phyloP scores from a whole-genome alignment of 495 filamentous ascomycete genomes.

The Aspergillus carlsbadensis region DNA sequence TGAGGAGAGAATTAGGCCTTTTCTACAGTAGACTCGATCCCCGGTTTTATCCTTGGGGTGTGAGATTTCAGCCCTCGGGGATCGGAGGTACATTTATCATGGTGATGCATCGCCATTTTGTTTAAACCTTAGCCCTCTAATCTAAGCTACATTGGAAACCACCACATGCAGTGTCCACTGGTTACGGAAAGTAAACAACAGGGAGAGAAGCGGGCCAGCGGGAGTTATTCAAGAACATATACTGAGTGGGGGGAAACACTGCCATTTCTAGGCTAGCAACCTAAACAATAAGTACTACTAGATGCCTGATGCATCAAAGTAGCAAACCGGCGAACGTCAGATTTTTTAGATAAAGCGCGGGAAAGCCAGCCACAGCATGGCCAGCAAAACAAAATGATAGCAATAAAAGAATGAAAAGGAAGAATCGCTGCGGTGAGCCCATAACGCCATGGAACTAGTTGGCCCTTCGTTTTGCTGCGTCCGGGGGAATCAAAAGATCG shows the following conservation, averaged over 20 bases:
- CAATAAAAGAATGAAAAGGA: background rate
- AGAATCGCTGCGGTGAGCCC: slow-evolving; percentile 14
- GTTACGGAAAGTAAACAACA: background rate
- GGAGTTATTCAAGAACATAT: background rate
- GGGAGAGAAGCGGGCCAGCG: background rate
- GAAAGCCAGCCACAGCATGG: no score
- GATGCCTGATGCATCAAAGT: background rate
- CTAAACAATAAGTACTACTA: background rate
- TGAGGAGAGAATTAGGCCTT: background rate
- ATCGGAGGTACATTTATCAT: no score
- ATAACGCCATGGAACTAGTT: slow-evolving; percentile 20
- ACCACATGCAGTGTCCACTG: no score
- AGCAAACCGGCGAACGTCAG: background rate
- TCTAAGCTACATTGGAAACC: no score
- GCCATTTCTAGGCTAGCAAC: background rate
- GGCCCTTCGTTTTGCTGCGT: slow-evolving; percentile 3
- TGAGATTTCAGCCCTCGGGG: no score
- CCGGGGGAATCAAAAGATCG: background rate
- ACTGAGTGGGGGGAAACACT: background rate
- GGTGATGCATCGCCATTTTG: no score
- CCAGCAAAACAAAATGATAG: background rate
- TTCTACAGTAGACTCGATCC: no score
- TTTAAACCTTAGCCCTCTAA: no score
- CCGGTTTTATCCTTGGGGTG: no score
- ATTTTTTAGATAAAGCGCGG: slow-evolving; percentile 2